Conservation (phyloP, 768 basidiomycete species). For the Leucosporidium yakuticum region DNA sequence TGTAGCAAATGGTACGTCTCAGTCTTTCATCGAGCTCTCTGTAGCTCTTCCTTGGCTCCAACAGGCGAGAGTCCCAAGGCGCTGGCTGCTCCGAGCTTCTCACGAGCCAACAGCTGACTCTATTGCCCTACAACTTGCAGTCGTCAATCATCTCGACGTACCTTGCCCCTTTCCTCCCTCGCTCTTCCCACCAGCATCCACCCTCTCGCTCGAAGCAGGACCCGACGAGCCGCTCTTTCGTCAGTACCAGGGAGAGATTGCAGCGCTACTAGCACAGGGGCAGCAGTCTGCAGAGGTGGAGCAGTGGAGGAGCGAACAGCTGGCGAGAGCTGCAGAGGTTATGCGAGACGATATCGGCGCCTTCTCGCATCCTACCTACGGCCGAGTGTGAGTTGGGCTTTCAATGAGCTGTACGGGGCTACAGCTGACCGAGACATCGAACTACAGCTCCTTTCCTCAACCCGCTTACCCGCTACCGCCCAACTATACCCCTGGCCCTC, state of each 20-base stretch:
- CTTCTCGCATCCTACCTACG: not conserved
- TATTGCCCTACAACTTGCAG: slow-evolving; percentile 2
- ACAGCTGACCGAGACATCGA: not conserved
- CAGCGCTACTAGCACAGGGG: not conserved
- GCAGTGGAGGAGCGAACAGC: not conserved
- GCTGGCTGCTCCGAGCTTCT: not conserved
- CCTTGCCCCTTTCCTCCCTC: slow-evolving; percentile 11
- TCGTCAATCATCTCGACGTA: slow-evolving; percentile 18
- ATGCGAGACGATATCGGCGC: not conserved
- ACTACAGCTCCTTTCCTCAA: not conserved
- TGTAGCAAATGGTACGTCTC: slow-evolving; percentile 15
- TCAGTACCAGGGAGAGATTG: slow-evolving; percentile 20
- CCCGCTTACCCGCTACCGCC: slow-evolving; percentile 7
- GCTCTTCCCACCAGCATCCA: slow-evolving; percentile 12
- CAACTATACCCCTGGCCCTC: not conserved
- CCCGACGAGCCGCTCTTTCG: slow-evolving; percentile 22
- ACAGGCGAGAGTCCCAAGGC: not conserved
- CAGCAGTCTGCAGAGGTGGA: not conserved
- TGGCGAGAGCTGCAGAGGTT: not conserved
- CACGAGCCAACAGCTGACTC: not conserved
- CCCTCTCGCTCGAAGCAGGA: not conserved
- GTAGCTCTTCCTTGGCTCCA: not conserved
- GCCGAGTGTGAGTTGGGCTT: slow-evolving; percentile 7
- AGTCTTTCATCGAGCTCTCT: not conserved
- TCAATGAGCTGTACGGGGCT: no score